Conservation (phyloP, 2,329 filamentous ascomycete species). For the Ceratocystis huliohia region DNA sequence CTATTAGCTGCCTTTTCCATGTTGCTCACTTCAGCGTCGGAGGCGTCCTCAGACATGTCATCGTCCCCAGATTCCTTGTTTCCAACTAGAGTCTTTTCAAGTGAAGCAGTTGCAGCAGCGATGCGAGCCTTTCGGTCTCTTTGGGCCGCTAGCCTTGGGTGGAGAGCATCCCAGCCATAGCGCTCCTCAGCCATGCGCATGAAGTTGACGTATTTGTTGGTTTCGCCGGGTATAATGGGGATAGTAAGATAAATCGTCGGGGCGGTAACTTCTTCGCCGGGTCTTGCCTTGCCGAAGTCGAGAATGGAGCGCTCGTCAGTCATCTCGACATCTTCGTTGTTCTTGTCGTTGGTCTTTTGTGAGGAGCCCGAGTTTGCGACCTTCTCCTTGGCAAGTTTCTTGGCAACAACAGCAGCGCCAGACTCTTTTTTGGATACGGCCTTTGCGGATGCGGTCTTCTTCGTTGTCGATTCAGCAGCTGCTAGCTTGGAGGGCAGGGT, state of each 20-base stretch:
- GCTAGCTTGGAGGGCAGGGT: constrained; percentile 12
- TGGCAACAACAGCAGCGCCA: constrained; percentile 26
- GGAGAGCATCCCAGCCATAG: constrained; percentile 87
- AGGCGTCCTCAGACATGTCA: constrained; percentile 71
- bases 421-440: constrained; percentile 39
- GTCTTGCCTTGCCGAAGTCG: constrained; percentile 47
- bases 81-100: constrained; percentile 61
- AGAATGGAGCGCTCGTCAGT: constrained; percentile 41
- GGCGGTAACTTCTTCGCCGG: constrained; percentile 45
- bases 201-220: constrained; percentile 90
- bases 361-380: constrained; percentile 35
- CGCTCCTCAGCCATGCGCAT: constrained; percentile 84
- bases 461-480: constrained; percentile 3
- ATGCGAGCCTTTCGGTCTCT: constrained; percentile 78
- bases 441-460: constrained; percentile 26
- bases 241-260: constrained; percentile 79
- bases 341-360: constrained; percentile 41
- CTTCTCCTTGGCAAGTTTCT: constrained; percentile 23
- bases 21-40: constrained; percentile 67
- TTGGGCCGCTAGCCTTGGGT: constrained; percentile 80
- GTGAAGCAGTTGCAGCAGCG: constrained; percentile 70
- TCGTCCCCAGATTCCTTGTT: constrained; percentile 33
- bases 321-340: constrained; percentile 36
- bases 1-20: constrained; percentile 53
- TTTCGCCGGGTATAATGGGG: constrained; percentile 58